Conservation (phyloP, 129 eudicot genomes). For the Tanacetum coccineum region DNA sequence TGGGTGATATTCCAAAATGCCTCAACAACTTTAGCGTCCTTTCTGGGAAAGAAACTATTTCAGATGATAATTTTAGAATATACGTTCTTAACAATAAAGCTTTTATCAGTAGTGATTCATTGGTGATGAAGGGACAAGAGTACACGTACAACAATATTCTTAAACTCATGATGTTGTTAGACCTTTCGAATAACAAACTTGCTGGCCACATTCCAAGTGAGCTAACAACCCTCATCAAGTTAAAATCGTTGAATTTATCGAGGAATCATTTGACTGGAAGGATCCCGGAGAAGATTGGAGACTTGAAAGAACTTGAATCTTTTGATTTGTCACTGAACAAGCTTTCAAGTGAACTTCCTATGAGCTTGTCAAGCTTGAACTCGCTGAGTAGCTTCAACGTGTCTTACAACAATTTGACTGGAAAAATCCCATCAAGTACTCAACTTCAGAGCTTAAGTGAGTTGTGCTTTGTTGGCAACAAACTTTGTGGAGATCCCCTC, state of each 20-base stretch:
- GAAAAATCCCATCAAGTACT: no score
- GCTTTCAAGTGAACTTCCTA: no score
- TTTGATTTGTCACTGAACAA: no score
- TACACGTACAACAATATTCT: neutral
- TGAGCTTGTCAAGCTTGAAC: no score
- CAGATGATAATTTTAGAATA: neutral
- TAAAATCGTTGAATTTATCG: neutral
- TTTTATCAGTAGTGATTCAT: no score
- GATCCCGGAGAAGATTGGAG: neutral
- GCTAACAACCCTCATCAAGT: neutral
- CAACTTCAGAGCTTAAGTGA: no score
- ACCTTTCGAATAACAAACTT: neutral
- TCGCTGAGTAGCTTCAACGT: no score
- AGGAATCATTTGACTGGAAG: neutral
- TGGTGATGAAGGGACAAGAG: no score
- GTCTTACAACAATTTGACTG: no score
- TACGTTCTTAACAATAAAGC: no score
- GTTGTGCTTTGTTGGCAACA: no score
- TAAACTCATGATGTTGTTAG: neutral
- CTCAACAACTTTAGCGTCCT: neutral
- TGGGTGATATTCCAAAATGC: neutral
- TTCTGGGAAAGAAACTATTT: neutral
- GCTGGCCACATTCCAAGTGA: neutral
- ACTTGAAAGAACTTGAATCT: neutral
- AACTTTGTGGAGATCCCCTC: no score